Evolutionary conservation across 495 filamentous ascomycete genomes (phyloP), one percentile per base, ranked within the genome.

Genomic region (Filosporella fistucella): DNA sequence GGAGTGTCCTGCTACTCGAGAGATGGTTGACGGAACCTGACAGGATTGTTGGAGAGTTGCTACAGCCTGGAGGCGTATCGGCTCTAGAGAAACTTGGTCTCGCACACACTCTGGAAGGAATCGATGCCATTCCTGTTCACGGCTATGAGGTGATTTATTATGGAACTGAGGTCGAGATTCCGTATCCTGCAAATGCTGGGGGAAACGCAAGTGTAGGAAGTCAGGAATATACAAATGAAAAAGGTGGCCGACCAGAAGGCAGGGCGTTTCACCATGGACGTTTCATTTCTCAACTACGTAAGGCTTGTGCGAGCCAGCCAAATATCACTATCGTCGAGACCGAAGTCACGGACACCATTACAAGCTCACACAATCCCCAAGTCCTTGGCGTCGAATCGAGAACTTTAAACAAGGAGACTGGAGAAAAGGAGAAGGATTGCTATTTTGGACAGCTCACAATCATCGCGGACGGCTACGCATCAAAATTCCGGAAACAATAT

Each of bases 41-140:
- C 70, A 83, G 93, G 45, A 98, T 98, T 58, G 91, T 98, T 17
- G 93, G 93, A 45, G 93, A 98, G 70, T 68, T 98, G 49, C 68
- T 98, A 60, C 93, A 98, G 63, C 93, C 93, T 3, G 93, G 93
- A 24, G 93, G 93, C 33, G 82, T 95, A 30, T 67, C 74, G 34
- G 90, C 94, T 16, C 72, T 98, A 51, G 75, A 84, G 58, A 80
- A 84, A 54, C 69, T 98, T 42, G 94, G 94, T 6, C 65, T 98
- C 42, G 64, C 64, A 35, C 78, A 88, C 50, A 96, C 90, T 60
- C 70, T 98, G 13, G 91, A 98, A 45, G 86, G 68, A 13, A 97
- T 98, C 56, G 93, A 97, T 59, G 81, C 89, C 1, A 76, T 96
- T 25, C 70, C 71, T 4, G 87, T 87, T 30, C 72, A 85, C 40